Conservation (phyloP, 2,329 filamentous ascomycete species). For the Lasiodiplodia theobromae region DNA sequence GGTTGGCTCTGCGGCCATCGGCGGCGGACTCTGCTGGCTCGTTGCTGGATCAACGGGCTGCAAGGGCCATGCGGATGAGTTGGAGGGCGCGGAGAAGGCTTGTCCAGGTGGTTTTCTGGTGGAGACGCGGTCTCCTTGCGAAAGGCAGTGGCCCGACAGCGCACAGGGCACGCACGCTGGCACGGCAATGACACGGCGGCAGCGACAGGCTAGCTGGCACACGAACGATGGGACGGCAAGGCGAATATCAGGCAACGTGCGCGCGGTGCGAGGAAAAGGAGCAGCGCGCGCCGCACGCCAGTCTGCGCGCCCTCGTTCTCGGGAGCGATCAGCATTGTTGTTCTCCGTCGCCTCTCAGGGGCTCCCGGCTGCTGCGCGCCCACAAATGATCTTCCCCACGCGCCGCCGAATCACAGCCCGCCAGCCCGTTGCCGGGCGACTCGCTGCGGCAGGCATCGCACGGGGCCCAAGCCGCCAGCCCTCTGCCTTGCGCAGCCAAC, state of each 20-base stretch:
- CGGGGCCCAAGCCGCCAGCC: background rate
- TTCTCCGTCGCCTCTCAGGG: constrained; percentile 15
- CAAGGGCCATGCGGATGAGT: constrained; percentile 15
- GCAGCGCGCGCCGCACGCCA: background rate
- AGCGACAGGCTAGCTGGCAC: constrained; percentile 9
- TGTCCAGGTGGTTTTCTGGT: constrained; percentile 7
- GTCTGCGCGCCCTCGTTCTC: background rate
- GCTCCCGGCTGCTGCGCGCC: background rate
- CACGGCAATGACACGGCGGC: constrained; percentile 22
- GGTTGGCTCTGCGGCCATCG: background rate
- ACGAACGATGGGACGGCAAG: constrained; percentile 2
- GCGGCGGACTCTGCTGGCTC: background rate
- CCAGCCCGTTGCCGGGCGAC: constrained; percentile 13
- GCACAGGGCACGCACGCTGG: constrained; percentile 21
- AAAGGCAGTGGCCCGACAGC: constrained; percentile 11
- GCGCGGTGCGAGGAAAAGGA: constrained; percentile 15
- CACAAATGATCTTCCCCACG: constrained; percentile 14
- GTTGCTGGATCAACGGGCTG: constrained; percentile 25
- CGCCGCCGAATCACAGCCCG: constrained; percentile 17
- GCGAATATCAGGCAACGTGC: constrained; percentile 22
- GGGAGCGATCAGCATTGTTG: constrained; percentile 23
- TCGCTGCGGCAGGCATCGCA: constrained; percentile 9
- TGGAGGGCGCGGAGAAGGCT: constrained; percentile 6
- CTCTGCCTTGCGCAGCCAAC: constrained; percentile 7
- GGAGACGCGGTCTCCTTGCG: constrained; percentile 17